phyloP scores from a whole-genome alignment of 2,329 filamentous ascomycete genomes.

The Colletotrichum liaoningense region DNA sequence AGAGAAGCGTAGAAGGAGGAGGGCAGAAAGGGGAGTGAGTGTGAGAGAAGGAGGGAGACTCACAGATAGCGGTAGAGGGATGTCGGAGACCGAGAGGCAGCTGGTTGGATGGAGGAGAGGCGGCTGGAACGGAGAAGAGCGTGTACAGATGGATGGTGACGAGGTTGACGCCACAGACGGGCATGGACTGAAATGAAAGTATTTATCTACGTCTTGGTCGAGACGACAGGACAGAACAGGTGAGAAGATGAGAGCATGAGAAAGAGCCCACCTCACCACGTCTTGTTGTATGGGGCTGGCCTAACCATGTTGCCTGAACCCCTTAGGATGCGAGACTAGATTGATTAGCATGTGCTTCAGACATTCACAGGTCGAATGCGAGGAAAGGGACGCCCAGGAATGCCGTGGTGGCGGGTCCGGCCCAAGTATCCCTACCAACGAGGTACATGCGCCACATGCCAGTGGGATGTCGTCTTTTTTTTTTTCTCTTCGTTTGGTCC shows the following conservation, averaged over 20 bases:
- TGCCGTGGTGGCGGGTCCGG: constrained; percentile 28
- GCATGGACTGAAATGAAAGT: constrained; percentile 34
- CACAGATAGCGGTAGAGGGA: not conserved
- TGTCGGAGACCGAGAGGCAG: not conserved
- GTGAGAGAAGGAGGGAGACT: constrained; percentile 6
- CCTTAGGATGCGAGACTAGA: constrained; percentile 23
- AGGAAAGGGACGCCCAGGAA: constrained; percentile 30
- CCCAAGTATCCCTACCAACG: constrained; percentile 25
- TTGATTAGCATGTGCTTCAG: constrained; percentile 21
- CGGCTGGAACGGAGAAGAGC: constrained; percentile 26
- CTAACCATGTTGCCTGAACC: constrained; percentile 20
- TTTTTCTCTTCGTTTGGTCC: not conserved
- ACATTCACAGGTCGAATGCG: constrained; percentile 16
- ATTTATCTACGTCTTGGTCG: constrained; percentile 25
- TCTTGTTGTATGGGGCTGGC: constrained; percentile 2
- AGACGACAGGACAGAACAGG: not conserved
- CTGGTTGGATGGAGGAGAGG: constrained; percentile 13
- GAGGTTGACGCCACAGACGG: constrained; percentile 32
- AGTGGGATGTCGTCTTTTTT: constrained; percentile 8
- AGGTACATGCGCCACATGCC: constrained; percentile 31
- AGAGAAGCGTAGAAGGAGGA: not conserved
- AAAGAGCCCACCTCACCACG: not conserved
- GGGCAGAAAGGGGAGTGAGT: not conserved
- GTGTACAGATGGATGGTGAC: constrained; percentile 29
- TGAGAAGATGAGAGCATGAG: not conserved